Percentiles rank a stretch among this genome's conserved stretches.
Evolutionary conservation across 2,329 filamentous ascomycete genomes (phyloP).

Genomic region (Plenodomus tracheiphilus): DNA sequence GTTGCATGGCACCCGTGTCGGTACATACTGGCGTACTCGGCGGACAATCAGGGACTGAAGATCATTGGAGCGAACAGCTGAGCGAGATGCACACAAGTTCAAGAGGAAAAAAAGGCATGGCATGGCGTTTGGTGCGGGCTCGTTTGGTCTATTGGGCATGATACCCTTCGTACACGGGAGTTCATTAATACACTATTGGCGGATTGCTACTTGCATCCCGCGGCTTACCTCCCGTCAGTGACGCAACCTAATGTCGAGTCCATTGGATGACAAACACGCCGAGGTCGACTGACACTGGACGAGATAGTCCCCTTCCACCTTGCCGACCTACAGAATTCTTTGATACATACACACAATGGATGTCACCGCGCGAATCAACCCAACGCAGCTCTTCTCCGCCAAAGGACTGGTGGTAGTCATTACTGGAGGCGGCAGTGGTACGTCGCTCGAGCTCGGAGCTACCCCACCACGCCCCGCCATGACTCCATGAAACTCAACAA

Average conservation of each 20-base stretch:
- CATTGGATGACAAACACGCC: constrained; percentile 11
- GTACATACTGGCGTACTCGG: constrained; percentile 73
- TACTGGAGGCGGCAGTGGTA: constrained; percentile 49
- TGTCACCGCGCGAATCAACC: constrained; percentile 36
- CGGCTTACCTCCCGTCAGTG: constrained; percentile 12
- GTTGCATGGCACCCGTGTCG: constrained; percentile 77
- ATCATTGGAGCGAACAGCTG: constrained; percentile 60
- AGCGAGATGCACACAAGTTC: background rate
- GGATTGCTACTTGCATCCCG: background rate
- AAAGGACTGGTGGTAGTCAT: constrained; percentile 47
- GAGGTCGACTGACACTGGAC: constrained; percentile 1
- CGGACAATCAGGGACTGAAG: constrained; percentile 66
- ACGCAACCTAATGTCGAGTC: constrained; percentile 10
- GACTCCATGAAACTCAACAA: background rate
- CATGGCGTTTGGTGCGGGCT: constrained; percentile 1
- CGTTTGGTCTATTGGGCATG: constrained; percentile 3
- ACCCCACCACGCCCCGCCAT: constrained; percentile 33
- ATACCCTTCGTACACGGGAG: constrained; percentile 18
- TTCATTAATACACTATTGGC: background rate
- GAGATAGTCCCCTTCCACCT: background rate
- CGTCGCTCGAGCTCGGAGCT: constrained; percentile 21
- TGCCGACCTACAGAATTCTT: background rate
- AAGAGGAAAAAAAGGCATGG: background rate
- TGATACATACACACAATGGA: constrained; percentile 32
- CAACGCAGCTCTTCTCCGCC: constrained; percentile 44